Evolutionary conservation across 2,329 filamentous ascomycete species (phyloP), one percentile per base, ranked within the genome.

Genomic region (Aureobasidium sp.): DNA sequence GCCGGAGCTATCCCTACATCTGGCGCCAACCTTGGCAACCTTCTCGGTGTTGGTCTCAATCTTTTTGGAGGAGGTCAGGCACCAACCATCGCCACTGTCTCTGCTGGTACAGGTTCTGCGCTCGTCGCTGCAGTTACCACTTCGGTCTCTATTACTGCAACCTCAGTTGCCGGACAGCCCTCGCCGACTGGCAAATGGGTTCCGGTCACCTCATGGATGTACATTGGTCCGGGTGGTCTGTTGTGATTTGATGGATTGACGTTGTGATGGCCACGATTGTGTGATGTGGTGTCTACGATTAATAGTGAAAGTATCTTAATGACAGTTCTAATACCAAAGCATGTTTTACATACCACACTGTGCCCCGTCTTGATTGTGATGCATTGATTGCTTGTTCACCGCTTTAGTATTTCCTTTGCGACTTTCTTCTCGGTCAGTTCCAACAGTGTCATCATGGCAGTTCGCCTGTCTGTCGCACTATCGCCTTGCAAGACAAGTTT

Each of bases 361-460:
- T 51, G 37, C 27, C 37, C 38, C 6, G 10, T 10, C 6, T 17
- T n/a, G n/a, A n/a, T 30, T 30, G 5, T 49, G 14, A n/a, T 27
- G 21, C 3, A 29, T 10, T 21, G 34, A 38, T 22, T 14, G 8
- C 11, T 29, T 6, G 37, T 14, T 54, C 41, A 40, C 6, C 35
- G 34, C 37, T 58, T 58, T 54, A 62, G 34, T 11, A 62, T 51
- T 29, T 60, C 58, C 39, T 57, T 61, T 6, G 59, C 58, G 1
- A 61, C 52, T 32, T 58, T 47, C 27, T 55, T 60, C 41, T 62
- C 60, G 11, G 59, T 58, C 35, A 61, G 59, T 17, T 60, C 58
- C 17, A 62, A 44, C 35, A 62, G 38, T 25, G 56, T 58, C 58
- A 60, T 57, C 56, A 60, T 58, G 16, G 56, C 57, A 8, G 48